Conservation (phyloP, 1,284 basidiomycete species). For the Microbotryomycetes sp. region DNA sequence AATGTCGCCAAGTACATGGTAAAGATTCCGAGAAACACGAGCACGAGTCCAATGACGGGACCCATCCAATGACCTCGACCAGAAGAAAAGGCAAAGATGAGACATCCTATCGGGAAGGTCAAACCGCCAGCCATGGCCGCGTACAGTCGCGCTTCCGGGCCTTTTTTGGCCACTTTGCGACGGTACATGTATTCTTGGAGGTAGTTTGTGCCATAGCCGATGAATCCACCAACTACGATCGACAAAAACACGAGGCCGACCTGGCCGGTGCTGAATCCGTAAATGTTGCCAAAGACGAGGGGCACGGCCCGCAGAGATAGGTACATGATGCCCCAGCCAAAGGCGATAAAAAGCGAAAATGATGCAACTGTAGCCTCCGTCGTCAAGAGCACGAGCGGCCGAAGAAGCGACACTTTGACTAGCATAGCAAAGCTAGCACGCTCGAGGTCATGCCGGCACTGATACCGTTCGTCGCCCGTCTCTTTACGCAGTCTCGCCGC, state of each 20-base stretch:
- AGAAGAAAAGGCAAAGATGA: neutral
- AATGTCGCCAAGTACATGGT: constrained; percentile 37
- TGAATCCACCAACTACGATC: constrained; percentile 5
- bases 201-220: constrained; percentile 19
- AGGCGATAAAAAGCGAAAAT: constrained; percentile 24
- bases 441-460: constrained; percentile 39
- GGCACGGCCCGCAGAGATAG: constrained; percentile 15
- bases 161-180: constrained; percentile 47
- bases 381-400: constrained; percentile 32
- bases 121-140: constrained; percentile 57
- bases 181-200: constrained; percentile 44
- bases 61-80: constrained; percentile 12
- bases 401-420: constrained; percentile 38
- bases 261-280: constrained; percentile 24
- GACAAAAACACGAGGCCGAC: constrained; percentile 22
- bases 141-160: constrained; percentile 68
- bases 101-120: constrained; percentile 35
- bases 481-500: constrained; percentile 30
- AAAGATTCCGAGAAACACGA: constrained; percentile 30
- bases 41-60: constrained; percentile 35
- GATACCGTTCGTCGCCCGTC: constrained; percentile 38
- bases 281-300: constrained; percentile 22
- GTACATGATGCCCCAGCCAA: neutral
- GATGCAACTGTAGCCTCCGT: constrained; percentile 31
- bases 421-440: constrained; percentile 37